These are phyloP conservation scores for Oryza officinalis DNA, from an alignment of 176 grass and related monocot genomes.

Conservation along the genomic window DNA sequence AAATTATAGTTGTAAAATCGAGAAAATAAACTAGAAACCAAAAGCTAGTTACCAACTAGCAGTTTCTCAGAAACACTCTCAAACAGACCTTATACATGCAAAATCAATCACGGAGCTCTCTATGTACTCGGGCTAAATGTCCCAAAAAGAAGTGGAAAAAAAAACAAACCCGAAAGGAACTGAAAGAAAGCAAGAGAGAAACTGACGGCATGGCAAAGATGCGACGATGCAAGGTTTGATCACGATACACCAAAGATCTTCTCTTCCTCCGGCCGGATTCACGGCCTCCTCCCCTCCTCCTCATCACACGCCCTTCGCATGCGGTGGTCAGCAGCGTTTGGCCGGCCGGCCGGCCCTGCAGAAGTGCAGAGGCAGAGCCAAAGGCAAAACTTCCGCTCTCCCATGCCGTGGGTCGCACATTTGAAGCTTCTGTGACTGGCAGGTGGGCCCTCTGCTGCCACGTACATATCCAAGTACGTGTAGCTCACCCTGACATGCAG, in stretches of 20 bases:
- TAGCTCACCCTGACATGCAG: not conserved
- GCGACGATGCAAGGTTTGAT: not conserved
- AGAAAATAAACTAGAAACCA: no score
- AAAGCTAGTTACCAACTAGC: no score
- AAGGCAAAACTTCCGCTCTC: not conserved
- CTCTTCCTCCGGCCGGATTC: not conserved
- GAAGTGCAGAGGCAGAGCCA: no score
- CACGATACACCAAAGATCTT: not conserved
- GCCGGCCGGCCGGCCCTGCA: no score
- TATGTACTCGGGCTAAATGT: not conserved
- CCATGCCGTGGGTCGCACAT: slow-evolving; percentile 20
- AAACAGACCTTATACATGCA: no score
- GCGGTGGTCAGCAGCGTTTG: not conserved
- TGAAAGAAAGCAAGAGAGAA: not conserved
- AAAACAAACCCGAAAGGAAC: no score
- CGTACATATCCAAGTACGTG: not conserved
- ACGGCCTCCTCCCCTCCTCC: no score
- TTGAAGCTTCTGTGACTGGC: not conserved
- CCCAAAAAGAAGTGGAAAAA: no score
- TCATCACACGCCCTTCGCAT: not conserved
- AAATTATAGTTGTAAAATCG: no score
- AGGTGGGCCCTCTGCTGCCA: not conserved
- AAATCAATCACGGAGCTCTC: no score
- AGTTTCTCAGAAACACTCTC: no score
- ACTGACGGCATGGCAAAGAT: not conserved